These are phyloP conservation scores for Nicotiana sylvestris DNA, from an alignment of 257 asterid species.

Conservation along the genomic window DNA sequence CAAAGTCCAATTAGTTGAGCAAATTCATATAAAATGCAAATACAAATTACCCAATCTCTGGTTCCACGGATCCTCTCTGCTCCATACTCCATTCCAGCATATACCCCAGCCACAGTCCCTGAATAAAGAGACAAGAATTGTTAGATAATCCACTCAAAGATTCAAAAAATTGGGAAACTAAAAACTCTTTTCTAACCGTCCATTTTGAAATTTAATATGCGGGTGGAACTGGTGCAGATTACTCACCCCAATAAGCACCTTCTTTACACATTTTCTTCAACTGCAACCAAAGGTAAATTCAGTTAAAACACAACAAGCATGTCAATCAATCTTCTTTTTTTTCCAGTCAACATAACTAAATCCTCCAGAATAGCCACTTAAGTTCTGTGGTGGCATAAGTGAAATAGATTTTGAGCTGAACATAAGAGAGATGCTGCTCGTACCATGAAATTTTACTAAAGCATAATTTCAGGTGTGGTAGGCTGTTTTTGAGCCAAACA, in stretches of 20 bases:
- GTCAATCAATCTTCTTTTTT: not conserved
- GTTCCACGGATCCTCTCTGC: conserved; percentile 61
- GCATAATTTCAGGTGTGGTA: not conserved
- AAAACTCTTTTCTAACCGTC: not conserved
- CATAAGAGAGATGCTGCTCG: not conserved
- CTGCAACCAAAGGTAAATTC: conserved; percentile 39
- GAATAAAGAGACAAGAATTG: conserved; percentile 16
- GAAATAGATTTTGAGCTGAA: not conserved
- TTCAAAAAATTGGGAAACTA: not conserved
- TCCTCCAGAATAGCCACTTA: not conserved
- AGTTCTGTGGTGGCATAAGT: not conserved
- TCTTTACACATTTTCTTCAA: conserved; percentile 87
- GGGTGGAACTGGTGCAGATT: not conserved
- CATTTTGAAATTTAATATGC: not conserved
- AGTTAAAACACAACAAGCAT: conserved; percentile 10
- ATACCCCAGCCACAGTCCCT: conserved; percentile 81
- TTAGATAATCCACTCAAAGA: not conserved
- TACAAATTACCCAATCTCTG: conserved; percentile 73
- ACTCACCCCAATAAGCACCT: conserved; percentile 94
- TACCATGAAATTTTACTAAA: not conserved
- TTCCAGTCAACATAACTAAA: not conserved
- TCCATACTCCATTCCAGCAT: conserved; percentile 72
- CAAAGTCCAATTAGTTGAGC: not conserved
- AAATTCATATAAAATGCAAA: not conserved
- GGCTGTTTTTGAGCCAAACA: not conserved